Percentiles rank a stretch among this genome's conserved stretches.
phyloP scores from a whole-genome alignment of 805 yeast species.

The Myxozyma nipponensis region DNA sequence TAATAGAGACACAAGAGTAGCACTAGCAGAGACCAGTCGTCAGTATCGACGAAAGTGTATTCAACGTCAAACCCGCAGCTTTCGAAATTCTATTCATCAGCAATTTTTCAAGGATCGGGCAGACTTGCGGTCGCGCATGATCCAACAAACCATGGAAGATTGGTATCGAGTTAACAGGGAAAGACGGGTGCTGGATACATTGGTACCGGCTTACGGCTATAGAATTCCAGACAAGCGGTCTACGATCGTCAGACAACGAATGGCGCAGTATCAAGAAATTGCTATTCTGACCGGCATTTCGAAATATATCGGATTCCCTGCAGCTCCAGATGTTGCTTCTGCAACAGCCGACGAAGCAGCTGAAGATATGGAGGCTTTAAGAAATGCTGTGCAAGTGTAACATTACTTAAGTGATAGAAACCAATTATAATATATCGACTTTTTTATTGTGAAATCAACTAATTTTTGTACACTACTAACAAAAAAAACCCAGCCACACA shows the following conservation, averaged over 20 bases:
- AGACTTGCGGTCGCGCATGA: constrained; percentile 61
- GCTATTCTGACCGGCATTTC: constrained; percentile 66
- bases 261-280: constrained; percentile 62
- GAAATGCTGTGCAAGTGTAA: constrained; percentile 32
- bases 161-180: constrained; percentile 94
- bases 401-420: not conserved
- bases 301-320: constrained; percentile 71
- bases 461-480: constrained; percentile 13
- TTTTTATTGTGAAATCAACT: constrained; percentile 6
- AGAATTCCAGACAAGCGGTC: constrained; percentile 42
- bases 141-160: constrained; percentile 68
- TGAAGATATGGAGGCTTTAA: constrained; percentile 69
- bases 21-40: constrained; percentile 47
- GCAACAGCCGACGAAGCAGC: constrained; percentile 69
- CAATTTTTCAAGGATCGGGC: constrained; percentile 49
- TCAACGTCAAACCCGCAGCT: constrained; percentile 73
- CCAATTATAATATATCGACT: not conserved
- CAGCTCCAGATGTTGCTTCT: constrained; percentile 64
- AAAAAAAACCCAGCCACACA: not conserved
- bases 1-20: constrained; percentile 67
- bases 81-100: constrained; percentile 78
- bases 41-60: constrained; percentile 72
- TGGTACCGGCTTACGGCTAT: constrained; percentile 47
- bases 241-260: constrained; percentile 61
- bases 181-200: constrained; percentile 71